phyloP scores from a whole-genome alignment of 2,329 filamentous ascomycete species.

The Penicillium sp. region DNA sequence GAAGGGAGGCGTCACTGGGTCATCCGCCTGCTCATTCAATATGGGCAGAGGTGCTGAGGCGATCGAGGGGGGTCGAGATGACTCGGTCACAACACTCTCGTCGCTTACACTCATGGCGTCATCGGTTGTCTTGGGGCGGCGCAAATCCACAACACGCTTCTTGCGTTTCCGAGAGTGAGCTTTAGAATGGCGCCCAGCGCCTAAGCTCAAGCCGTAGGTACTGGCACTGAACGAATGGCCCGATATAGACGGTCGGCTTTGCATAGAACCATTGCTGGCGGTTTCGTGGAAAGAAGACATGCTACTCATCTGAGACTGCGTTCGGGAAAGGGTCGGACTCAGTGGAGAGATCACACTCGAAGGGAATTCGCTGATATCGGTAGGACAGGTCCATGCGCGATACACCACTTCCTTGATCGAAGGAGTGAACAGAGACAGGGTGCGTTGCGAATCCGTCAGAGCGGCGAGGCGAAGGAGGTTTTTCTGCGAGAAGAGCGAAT shows the following conservation, averaged over 20 bases:
- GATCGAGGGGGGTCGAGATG: conserved; percentile 46
- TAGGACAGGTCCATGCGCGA: conserved; percentile 81
- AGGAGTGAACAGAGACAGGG: conserved; percentile 86
- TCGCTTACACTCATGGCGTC: conserved; percentile 45
- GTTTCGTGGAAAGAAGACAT: conserved; percentile 69
- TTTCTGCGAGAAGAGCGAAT: conserved; percentile 92
- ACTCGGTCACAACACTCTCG: conserved; percentile 43
- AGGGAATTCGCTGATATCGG: conserved; percentile 64
- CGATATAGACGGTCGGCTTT: conserved; percentile 54
- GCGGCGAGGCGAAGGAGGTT: conserved; percentile 81
- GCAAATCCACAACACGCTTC: conserved; percentile 51
- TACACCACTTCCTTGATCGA: conserved; percentile 89
- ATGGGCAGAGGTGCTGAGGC: conserved; percentile 57
- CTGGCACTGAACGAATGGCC: conserved; percentile 39
- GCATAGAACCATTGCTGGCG: conserved; percentile 63
- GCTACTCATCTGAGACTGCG: conserved; percentile 63
- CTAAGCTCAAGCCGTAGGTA: conserved; percentile 41
- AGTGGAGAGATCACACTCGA: conserved; percentile 41
- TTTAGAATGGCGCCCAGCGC: conserved; percentile 45
- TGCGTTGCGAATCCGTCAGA: conserved; percentile 83
- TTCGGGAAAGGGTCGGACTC: conserved; percentile 58
- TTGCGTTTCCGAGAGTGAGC: conserved; percentile 46
- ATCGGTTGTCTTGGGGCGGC: conserved; percentile 42
- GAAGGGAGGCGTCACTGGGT: conserved; percentile 53
- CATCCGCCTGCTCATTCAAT: conserved; percentile 59